Evolutionary conservation across 2,329 filamentous ascomycete species (phyloP).

Genomic region (Leptographium galeiforme): DNA sequence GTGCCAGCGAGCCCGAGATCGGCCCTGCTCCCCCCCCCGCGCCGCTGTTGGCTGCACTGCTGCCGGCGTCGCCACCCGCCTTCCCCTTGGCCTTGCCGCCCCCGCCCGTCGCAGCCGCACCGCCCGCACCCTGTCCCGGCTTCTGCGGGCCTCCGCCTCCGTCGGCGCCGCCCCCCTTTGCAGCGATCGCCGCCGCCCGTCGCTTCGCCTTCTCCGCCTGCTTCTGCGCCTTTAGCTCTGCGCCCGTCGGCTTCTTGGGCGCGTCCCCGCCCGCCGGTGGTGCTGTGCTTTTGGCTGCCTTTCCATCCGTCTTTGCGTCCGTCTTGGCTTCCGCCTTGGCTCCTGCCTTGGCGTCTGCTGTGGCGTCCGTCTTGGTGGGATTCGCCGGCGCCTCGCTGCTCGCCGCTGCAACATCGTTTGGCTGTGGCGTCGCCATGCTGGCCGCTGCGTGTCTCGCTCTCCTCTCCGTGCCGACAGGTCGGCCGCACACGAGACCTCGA

Average conservation of each 20-base stretch:
- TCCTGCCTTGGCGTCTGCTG: not conserved
- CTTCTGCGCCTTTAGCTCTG: slow-evolving; percentile 75
- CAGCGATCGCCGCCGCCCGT: slow-evolving; percentile 56
- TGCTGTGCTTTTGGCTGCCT: not conserved
- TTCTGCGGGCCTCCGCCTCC: slow-evolving; percentile 15
- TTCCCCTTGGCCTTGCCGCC: slow-evolving; percentile 1
- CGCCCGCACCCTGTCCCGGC: slow-evolving; percentile 12
- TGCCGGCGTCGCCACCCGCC: not conserved
- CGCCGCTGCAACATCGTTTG: not conserved
- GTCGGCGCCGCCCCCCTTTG: slow-evolving; percentile 25
- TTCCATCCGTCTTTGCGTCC: not conserved
- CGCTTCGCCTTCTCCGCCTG: slow-evolving; percentile 87
- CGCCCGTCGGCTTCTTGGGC: slow-evolving; percentile 48
- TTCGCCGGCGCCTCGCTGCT: not conserved
- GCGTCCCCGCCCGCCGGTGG: slow-evolving; percentile 7
- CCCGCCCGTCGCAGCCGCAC: slow-evolving; percentile 21
- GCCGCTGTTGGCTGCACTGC: not conserved
- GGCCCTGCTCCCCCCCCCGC: not conserved
- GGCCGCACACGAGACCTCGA: too few species aligned
- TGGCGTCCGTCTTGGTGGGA: not conserved
- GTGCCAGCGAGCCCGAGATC: not conserved
- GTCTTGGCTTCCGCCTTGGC: not conserved
- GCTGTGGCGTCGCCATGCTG: slow-evolving; percentile 1
- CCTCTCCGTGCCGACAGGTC: not conserved
- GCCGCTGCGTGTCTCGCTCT: not conserved